Evolutionary conservation across 371 early-diverging fungal genomes (phyloP), one percentile per base, ranked within the genome.

Genomic region (Apophysomyces variabilis): DNA sequence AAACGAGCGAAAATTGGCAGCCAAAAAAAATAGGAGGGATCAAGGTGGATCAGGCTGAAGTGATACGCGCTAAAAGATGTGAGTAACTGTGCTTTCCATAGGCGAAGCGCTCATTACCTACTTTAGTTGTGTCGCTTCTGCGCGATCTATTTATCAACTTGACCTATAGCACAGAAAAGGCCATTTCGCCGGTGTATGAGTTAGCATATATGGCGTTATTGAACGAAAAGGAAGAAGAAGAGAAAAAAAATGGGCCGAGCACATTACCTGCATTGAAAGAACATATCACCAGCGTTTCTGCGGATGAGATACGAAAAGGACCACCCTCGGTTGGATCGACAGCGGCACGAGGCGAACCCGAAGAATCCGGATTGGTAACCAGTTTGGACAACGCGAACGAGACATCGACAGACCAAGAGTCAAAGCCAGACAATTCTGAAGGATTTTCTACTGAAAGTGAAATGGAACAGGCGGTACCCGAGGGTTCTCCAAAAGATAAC

Each of bases 21-120:
- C 68, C 68, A 5, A 84, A 79, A 37, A 82, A 79, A n/a, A 85
- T 82, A 45, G 85, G 86, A 45, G 89, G 91, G 1, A 89, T 89
- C 21, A 71, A 74, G 5, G 87, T 91, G 38, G 82, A 86, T 39
- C 79, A 72, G 5, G 70, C 74, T 1, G 78, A 85, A 67, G 79
- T 92, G 7, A 60, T 69, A 9, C 77, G 67, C 26, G 83, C 83
- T 12, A 83, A 78, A 73, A 86, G 74, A 66, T 87, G 75, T 79
- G 72, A 65, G 72, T 68, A 26, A 9, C 54, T 16, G n/a, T 11
- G 39, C 9, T 14, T 35, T n/a, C 9, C 9, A 21, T 50, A 21
- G 35, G 3, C 2, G 9, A 32, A 18, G 7, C 7, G 6, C 37
- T 50, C 26, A 26, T 12, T 7, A 41, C 54, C 18, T 43, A 12